Evolutionary conservation across 768 basidiomycete genomes (phyloP), one percentile per base, ranked within the genome.

Genomic region (Kondoa malvinella): DNA sequence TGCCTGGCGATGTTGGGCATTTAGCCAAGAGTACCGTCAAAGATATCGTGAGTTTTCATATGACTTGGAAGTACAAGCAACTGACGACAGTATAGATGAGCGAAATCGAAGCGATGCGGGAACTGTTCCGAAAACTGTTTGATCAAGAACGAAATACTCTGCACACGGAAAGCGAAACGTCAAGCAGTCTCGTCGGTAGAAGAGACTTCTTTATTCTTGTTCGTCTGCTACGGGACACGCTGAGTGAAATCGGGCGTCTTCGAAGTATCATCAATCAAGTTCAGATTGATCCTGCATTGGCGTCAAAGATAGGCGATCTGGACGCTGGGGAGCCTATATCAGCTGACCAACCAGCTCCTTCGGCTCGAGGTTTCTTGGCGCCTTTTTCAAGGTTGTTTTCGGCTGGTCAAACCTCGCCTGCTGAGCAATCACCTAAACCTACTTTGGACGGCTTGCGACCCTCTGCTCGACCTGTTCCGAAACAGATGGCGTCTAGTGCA

Each of bases 241-340:
- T 97, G 71, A 80, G 80, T 56, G 90, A 94, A 75, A 81, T 94
- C 75, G 87, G 88, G 1, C 82, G 86, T 71, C 79, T 96, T 73
- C 85, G 92, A 64, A 83, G 85, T 34, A 82, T 86, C 50, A 78
- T 97, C 70, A 99, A 99, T 75, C 87, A 92, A 67, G 81, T 96
- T 57, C 86, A 91, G 60, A 82, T 99, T 27, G 91, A 97, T 67
- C 95, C 95, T 21, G 77, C 82, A 0, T 80, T 85, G 40, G 92
- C 92, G 2, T 71, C 77, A 1, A 84, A 82, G 73, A 78, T 97
- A 33, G 84, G 86, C 76, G 86, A 90, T 70, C 77, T 82, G 72
- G 85, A 85, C 1, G 76, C 88, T 77, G 82, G 86, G 68, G 83
- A 84, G 0, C 77, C 1, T 81, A 81, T 26, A 76, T 75, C 1